Base-by-base conservation (phyloP, 1,139 yeast genomes). In the Candida labiduridarum region DNA sequence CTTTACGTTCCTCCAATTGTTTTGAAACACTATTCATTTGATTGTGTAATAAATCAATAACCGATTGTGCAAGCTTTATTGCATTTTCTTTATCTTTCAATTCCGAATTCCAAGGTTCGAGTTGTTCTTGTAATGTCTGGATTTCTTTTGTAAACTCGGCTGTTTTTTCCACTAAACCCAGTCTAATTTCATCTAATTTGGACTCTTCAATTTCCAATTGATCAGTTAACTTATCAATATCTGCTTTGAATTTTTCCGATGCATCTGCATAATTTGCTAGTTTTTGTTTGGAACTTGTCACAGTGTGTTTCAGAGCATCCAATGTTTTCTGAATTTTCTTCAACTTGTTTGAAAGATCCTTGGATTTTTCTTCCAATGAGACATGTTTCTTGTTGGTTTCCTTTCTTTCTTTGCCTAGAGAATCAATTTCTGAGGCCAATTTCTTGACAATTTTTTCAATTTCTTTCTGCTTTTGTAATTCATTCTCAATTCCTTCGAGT, bases 51-150 rank as follows among this genome's bases (percentile, higher is more conserved):
- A 90, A 76, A 41, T 83, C 83, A 15, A 89, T 78, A 52, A 86
- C 84, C 8, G 92, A 83, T 49, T 81, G 77, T 1, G 85, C 81
- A 38, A 89, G 78, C 47, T 84, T 81, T 9, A 89, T 80, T 42
- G 84, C 83, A 27, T 89, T 82, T 54, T 83, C 84, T 52, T 86
- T 87, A 25, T 79, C 79, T 52, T 83, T 84, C 38, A 91, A 72
- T 56, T 84, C 80, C 34, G 80, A 84, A 53, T 83, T 84, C 95
- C 96, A 91, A 0, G 99, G 99, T 55, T 89, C 94, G 8, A 91
- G 69, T 54, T 85, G 75, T 9, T 76, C 76, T 60, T 89, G 95
- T 39, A 85, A 69, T 6, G 62, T 59, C 57, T 84, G 89, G 48
- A 90, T 85, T 60, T 87, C 78, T 16, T 76, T 77, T 0, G 90